Base-by-base conservation (phyloP, 768 basidiomycete genomes). In the Naganishia friedmannii region DNA sequence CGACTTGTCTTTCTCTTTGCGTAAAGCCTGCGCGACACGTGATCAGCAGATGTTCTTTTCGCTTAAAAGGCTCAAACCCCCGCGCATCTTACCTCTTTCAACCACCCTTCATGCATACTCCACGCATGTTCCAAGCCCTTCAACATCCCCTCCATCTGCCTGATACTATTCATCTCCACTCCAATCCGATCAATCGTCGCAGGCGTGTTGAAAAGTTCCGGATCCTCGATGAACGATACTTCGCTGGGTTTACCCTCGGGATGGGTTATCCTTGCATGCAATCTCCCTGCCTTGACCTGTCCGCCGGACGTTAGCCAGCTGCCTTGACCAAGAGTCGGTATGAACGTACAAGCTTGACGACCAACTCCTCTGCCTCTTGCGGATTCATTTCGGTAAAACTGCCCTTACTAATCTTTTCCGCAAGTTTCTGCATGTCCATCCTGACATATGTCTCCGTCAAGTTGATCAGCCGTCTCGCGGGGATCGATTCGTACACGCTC, bases 61-160 rank as follows among this genome's bases (percentile, higher is more conserved):
- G 48, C 34, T 12, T 37, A 12, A 4, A 37, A 37, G 3, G 48
- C 3, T 7, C 48, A 51, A n/a, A 3, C 6, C 3, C 4, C 19
- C 19, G 57, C 42, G 12, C 4, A 34, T 34, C 67, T 54, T 17
- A 69, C 71, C 57, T 66, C 42, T 29, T 54, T 72, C 53, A 72
- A 46, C 71, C 71, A 72, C 23, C 63, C 54, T 26, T 67, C 67
- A 19, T 72, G 39, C 53, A 69, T 13, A 23, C 66, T 57, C 51
- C 67, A 46, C n/a, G 48, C 29, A 48, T 53, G 39, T 31, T 71
- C 70, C 58, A 56, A 26, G 15, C 45, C 26, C 17, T 34, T 42
- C 31, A 68, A 37, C 21, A 29, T 23, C 0, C 21, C 28, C 1
- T 5, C 46, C 45, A 58, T 31, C 32, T 57, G 26, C 13, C 51